A percentile compares a stretch with the other conserved stretches of the same genome.
phyloP scores from a whole-genome alignment of 352 stramenopile genomes.

The Peronospora farinosa region DNA sequence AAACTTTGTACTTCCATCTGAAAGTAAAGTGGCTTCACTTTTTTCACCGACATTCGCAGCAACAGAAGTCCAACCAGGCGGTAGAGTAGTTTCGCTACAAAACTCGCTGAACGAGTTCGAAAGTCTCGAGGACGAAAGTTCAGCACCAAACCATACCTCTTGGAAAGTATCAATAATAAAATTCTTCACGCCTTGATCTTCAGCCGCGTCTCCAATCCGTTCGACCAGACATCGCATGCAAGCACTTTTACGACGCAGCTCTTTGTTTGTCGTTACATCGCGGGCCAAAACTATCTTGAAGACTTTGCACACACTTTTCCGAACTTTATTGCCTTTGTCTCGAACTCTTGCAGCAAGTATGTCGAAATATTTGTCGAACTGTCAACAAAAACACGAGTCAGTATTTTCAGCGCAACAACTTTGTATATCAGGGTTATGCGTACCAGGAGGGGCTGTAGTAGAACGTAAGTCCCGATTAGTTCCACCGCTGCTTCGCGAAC shows the following conservation, averaged over 20 bases:
- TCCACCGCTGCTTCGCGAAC: constrained; percentile 81
- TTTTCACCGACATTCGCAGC: constrained; percentile 5
- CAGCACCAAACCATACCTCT: constrained; percentile 78
- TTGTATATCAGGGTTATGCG: constrained; percentile 7
- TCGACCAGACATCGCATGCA: constrained; percentile 77
- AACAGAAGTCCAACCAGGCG: constrained; percentile 47
- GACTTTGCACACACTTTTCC: constrained; percentile 82
- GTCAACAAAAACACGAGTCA: constrained; percentile 3
- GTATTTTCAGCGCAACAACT: constrained; percentile 1
- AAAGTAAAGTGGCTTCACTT: not conserved
- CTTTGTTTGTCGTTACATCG: constrained; percentile 19
- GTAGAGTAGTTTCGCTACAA: constrained; percentile 34
- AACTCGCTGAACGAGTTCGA: constrained; percentile 33
- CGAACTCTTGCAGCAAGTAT: constrained; percentile 63
- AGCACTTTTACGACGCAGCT: constrained; percentile 47
- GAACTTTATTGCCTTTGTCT: constrained; percentile 81
- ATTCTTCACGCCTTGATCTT: constrained; percentile 77
- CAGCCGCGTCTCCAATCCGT: constrained; percentile 56
- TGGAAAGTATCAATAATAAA: constrained; percentile 84
- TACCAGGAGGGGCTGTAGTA: constrained; percentile 70
- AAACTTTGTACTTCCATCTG: constrained; percentile 29
- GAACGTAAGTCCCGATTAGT: constrained; percentile 77
- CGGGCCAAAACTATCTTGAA: constrained; percentile 40
- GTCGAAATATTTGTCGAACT: constrained; percentile 83
- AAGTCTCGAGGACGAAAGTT: constrained; percentile 41